These are phyloP conservation scores for Claviceps quebecensis DNA, from an alignment of 2,329 filamentous ascomycete genomes.

Conservation along the genomic window DNA sequence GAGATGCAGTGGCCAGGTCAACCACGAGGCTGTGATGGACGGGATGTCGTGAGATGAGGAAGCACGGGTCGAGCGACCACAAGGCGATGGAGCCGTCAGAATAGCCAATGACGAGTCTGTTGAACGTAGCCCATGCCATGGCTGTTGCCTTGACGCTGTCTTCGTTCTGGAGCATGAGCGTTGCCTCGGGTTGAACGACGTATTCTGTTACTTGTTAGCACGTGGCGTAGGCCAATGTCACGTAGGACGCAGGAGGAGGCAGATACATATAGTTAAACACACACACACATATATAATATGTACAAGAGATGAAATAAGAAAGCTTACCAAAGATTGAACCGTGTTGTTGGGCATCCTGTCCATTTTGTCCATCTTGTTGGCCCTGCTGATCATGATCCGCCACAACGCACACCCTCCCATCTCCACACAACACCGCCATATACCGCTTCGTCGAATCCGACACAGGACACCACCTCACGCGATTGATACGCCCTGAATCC, in stretches of 20 bases:
- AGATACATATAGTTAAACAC: no score
- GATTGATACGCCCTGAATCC: slow-evolving; percentile 34
- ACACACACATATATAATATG: slow-evolving; percentile 7
- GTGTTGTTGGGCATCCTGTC: neutral
- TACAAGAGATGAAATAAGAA: neutral
- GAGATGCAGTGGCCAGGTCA: slow-evolving; percentile 41
- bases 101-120: slow-evolving; percentile 41
- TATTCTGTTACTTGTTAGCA: neutral
- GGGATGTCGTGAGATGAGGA: slow-evolving; percentile 35
- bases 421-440: slow-evolving; percentile 35
- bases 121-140: slow-evolving; percentile 40
- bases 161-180: slow-evolving; percentile 31
- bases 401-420: slow-evolving; percentile 36
- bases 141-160: slow-evolving; percentile 34
- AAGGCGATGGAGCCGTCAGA: slow-evolving; percentile 41
- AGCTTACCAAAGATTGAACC: slow-evolving; percentile 28
- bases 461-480: slow-evolving; percentile 30
- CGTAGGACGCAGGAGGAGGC: no score
- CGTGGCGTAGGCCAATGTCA: neutral
- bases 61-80: slow-evolving; percentile 39
- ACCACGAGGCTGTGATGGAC: slow-evolving; percentile 40
- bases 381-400: slow-evolving; percentile 14
- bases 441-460: slow-evolving; percentile 16
- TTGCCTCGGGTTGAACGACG: slow-evolving; percentile 13
- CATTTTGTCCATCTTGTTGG: no score